Conservation (phyloP, 1,284 basidiomycete genomes). For the Puccinia triticina region DNA sequence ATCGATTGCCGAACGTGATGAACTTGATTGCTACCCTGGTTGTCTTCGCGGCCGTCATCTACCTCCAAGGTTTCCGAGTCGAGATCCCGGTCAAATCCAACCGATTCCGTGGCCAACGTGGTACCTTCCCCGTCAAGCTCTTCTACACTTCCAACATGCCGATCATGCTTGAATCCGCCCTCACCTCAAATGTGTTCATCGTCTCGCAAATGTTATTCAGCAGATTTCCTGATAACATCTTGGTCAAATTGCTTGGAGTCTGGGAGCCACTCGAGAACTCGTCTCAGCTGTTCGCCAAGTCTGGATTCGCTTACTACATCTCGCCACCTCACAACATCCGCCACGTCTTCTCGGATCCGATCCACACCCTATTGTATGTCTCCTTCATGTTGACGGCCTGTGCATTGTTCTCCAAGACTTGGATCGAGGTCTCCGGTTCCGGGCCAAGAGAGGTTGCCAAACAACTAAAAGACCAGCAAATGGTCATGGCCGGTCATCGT, state of each 20-base stretch:
- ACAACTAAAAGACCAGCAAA: conserved; percentile 97
- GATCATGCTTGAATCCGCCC: conserved; percentile 95
- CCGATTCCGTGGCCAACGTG: conserved; percentile 91
- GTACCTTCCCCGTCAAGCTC: conserved; percentile 93
- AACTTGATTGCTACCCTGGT: conserved; percentile 89
- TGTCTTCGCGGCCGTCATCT: conserved; percentile 94
- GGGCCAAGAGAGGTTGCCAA: conserved; percentile 95
- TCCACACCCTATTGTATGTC: conserved; percentile 90
- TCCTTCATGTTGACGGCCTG: conserved; percentile 90
- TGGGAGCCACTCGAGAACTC: conserved; percentile 98
- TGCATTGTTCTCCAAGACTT: conserved; percentile 97
- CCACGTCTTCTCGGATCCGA: conserved; percentile 83
- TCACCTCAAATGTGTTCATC: conserved; percentile 94
- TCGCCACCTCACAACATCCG: conserved; percentile 89
- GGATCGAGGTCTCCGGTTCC: conserved; percentile 97
- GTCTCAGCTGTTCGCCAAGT: conserved; percentile 81
- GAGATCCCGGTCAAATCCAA: conserved; percentile 98
- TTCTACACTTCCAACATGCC: conserved; percentile 99
- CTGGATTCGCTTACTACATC: conserved; percentile 97
- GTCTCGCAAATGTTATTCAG: conserved; percentile 91
- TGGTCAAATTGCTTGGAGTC: conserved; percentile 85
- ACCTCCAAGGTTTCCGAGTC: conserved; percentile 97
- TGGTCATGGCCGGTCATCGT: conserved; percentile 97
- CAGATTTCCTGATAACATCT: conserved; percentile 87
- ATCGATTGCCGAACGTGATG: conserved; percentile 95